Evolutionary conservation across 257 asterid species (phyloP), one percentile per base, ranked within the genome.

Genomic region (Schizonepeta tenuifolia): DNA sequence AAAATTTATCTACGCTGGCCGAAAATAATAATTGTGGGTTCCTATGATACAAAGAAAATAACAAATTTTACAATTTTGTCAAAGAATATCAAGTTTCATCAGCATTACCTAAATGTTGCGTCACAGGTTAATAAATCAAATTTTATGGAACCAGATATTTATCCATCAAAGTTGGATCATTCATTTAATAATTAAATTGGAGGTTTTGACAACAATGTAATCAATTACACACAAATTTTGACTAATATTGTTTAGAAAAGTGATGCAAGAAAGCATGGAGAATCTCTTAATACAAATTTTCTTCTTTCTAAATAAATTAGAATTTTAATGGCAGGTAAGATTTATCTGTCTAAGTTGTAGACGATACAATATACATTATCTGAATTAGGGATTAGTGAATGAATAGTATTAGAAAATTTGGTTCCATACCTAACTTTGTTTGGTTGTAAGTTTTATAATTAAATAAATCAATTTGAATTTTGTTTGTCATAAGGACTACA

Each of bases 241-340:
- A 78, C 69, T 64, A 26, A 3, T 33, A 38, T 1, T 36, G 41
- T 36, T 38, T 7, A 38, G 43, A 38, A 20, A 35, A 70, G 44
- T 72, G 78, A 67, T 77, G 81, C 78, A 73, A 73, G 69, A 78
- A 78, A 73, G 74, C 82, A 67, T 41, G 68, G 71, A 22, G 62
- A 65, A 59, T 38, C 50, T 56, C 40, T 56, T 33, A 65, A 56
- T 46, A 47, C 36, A 15, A 41, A 12, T 61, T 51, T 56, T 18
- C 46, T 41, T 46, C 35, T 3, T 58, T 11, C 54, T 15, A 33
- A 63, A 53, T 63, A 76, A 70, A 41, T 50, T 73, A 51, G 41
- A 40, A 28, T 51, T 55, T 51, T 6, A 18, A 76, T 40, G 53
- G 68, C 40, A 46, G 81, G 77, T 70, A 77, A 55, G 81, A 63